Evolutionary conservation across 768 basidiomycete species (phyloP).

Genomic region (Amyloporia xantha): DNA sequence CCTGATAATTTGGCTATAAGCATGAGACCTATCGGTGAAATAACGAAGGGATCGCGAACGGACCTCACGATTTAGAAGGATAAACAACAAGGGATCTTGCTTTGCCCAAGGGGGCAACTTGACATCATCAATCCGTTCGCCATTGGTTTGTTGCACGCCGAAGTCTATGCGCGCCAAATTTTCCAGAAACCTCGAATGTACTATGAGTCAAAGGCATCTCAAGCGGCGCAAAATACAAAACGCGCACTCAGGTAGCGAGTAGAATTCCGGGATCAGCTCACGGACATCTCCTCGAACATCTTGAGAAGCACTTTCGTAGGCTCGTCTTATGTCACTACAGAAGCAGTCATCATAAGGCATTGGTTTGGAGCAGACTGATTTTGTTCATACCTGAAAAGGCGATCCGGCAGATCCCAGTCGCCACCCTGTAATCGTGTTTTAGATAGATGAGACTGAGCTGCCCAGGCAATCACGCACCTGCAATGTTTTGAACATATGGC

Average conservation of each 20-base stretch:
- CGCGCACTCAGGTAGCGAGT: conserved; percentile 70
- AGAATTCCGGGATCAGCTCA: conserved; percentile 90
- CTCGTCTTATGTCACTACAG: conserved; percentile 72
- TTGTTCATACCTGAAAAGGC: conserved; percentile 61
- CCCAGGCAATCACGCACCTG: conserved; percentile 41
- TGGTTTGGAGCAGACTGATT: too few species aligned
- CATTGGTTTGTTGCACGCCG: conserved; percentile 62
- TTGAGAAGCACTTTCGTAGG: conserved; percentile 78
- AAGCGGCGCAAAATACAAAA: not conserved
- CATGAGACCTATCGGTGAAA: not conserved
- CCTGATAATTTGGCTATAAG: conserved; percentile 38
- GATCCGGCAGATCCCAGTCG: conserved; percentile 90
- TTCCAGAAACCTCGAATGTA: conserved; percentile 56
- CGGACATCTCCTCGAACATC: conserved; percentile 90
- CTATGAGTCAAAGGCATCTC: not conserved
- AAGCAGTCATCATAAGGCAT: conserved; percentile 9
- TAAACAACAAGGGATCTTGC: conserved; percentile 76
- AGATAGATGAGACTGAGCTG: not conserved
- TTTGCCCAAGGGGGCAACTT: conserved; percentile 89
- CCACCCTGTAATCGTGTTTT: conserved; percentile 70
- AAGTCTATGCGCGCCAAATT: conserved; percentile 79
- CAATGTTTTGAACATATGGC: conserved; percentile 91
- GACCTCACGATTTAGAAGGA: conserved; percentile 70
- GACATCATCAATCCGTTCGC: conserved; percentile 81
- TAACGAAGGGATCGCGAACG: too few species aligned